These are phyloP conservation scores for Paradendryphiella salina DNA, from an alignment of 2,329 filamentous ascomycete genomes.

Conservation along the genomic window DNA sequence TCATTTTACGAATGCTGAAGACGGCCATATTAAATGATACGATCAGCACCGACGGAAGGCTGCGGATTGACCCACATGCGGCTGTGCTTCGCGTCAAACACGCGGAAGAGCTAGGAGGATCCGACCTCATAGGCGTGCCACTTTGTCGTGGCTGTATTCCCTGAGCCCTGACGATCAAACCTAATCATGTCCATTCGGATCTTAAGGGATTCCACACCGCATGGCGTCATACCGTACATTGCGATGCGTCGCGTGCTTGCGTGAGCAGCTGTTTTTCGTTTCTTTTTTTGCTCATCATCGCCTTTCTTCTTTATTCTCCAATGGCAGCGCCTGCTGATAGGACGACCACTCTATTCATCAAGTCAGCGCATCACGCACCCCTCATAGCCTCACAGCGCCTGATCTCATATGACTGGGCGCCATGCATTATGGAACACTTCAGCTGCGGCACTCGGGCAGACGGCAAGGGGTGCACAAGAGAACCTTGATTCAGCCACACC, in stretches of 20 bases:
- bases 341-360: neutral
- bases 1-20: conserved; percentile 12
- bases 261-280: neutral
- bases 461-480: neutral
- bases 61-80: conserved; percentile 15
- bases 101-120: conserved; percentile 14
- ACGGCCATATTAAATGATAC: conserved; percentile 17
- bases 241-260: conserved; percentile 7
- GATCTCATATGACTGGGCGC: neutral
- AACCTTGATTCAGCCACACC: conserved; percentile 8
- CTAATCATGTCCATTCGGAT: conserved; percentile 8
- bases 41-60: conserved; percentile 12
- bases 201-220: no score
- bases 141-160: conserved; percentile 18
- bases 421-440: conserved; percentile 1
- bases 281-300: neutral
- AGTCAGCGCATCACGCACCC: conserved; percentile 1
- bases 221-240: neutral
- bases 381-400: conserved; percentile 4
- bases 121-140: conserved; percentile 24
- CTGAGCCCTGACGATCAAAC: conserved; percentile 15
- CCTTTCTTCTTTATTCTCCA: neutral
- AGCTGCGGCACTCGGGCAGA: conserved; percentile 6
- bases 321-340: conserved; percentile 5
- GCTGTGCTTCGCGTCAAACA: conserved; percentile 16